These are phyloP conservation scores for Tetradesmus obliquus DNA, from an alignment of 139 green algal species.

Conservation along the genomic window DNA sequence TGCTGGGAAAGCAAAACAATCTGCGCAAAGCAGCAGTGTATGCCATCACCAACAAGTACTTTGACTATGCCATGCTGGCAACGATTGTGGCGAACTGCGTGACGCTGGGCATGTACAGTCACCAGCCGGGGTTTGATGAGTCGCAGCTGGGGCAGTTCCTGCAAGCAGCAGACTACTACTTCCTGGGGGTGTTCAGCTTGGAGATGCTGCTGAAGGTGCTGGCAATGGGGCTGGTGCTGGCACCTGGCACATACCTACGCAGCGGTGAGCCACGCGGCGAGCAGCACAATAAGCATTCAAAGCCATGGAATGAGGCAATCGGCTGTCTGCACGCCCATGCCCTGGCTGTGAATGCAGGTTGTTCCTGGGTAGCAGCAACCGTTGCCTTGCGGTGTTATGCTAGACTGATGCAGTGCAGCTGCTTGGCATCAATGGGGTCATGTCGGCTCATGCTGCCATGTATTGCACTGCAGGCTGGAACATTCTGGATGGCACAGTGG, in stretches of 20 bases:
- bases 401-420: neutral
- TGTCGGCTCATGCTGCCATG: neutral
- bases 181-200: constrained; percentile 64
- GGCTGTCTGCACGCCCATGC: too few species aligned
- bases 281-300: neutral
- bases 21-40: constrained; percentile 15
- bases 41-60: constrained; percentile 43
- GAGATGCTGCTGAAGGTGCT: constrained; percentile 77
- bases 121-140: constrained; percentile 47
- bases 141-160: constrained; percentile 4
- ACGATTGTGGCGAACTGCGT: constrained; percentile 66
- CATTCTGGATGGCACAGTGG: constrained; percentile 42
- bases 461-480: constrained; percentile 65
- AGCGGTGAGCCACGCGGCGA: constrained; percentile 49
- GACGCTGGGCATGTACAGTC: constrained; percentile 51
- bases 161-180: constrained; percentile 59
- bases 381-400: too few species aligned
- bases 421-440: neutral
- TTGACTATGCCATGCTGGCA: constrained; percentile 55
- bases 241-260: constrained; percentile 62
- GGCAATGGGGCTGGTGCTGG: constrained; percentile 48
- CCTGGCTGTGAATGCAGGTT: neutral
- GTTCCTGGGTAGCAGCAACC: too few species aligned
- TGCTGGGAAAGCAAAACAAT: constrained; percentile 17
- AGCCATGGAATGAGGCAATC: neutral